Percentiles rank a stretch among this genome's conserved stretches.
These are phyloP conservation scores for Tetrapyrgos nigripes DNA, from an alignment of 1,284 basidiomycete genomes.

Conservation along the genomic window DNA sequence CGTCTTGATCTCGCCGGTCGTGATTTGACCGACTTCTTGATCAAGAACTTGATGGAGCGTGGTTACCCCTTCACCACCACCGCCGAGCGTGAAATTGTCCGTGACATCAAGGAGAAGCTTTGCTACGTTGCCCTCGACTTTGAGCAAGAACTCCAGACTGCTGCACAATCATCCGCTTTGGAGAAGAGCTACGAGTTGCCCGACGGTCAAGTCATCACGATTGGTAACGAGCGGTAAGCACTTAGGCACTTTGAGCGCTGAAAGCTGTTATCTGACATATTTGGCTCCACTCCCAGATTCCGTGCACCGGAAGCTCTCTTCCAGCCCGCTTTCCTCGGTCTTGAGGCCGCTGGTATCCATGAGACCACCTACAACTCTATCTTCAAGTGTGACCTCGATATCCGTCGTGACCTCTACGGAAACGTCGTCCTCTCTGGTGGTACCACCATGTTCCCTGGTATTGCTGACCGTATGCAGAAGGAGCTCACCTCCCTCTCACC, in stretches of 20 bases:
- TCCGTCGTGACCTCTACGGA: slow-evolving; percentile 80
- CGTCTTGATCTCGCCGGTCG: slow-evolving; percentile 85
- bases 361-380: slow-evolving; percentile 84
- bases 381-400: slow-evolving; percentile 62
- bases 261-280: background rate
- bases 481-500: slow-evolving; percentile 79
- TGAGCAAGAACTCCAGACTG: slow-evolving; percentile 85
- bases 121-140: slow-evolving; percentile 90
- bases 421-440: slow-evolving; percentile 88
- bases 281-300: slow-evolving; percentile 11
- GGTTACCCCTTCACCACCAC: slow-evolving; percentile 86
- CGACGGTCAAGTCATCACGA: slow-evolving; percentile 86
- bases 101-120: slow-evolving; percentile 90
- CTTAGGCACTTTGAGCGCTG: background rate
- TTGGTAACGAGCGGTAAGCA: slow-evolving; percentile 77
- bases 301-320: slow-evolving; percentile 69
- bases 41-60: slow-evolving; percentile 84
- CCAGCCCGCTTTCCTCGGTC: slow-evolving; percentile 82
- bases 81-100: slow-evolving; percentile 84
- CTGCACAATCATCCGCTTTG: slow-evolving; percentile 77
- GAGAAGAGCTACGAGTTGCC: slow-evolving; percentile 89
- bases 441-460: slow-evolving; percentile 89
- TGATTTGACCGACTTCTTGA: slow-evolving; percentile 82
- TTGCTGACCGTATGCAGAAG: slow-evolving; percentile 87
- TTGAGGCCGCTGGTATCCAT: slow-evolving; percentile 83